Evolutionary conservation across 495 filamentous ascomycete genomes (phyloP).

Genomic region (Hyaloscypha hepaticicola): DNA sequence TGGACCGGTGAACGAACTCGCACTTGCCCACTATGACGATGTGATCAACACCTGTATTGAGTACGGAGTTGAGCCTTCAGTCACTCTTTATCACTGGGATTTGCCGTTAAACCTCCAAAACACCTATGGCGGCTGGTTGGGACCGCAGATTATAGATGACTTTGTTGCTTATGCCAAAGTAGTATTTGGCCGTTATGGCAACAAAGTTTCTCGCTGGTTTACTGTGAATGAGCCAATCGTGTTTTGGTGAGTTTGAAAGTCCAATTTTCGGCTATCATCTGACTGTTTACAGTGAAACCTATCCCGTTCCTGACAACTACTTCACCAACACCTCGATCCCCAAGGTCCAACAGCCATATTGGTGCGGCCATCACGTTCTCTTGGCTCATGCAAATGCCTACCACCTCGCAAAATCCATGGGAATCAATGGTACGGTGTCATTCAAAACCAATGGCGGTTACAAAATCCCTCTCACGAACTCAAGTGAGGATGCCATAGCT

Average conservation of each 20-base stretch:
- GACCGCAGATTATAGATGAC: slow-evolving; percentile 40
- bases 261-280: background rate
- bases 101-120: slow-evolving; percentile 44
- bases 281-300: slow-evolving; percentile 19
- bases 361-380: slow-evolving; percentile 39
- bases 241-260: slow-evolving; percentile 11
- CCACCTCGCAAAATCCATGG: slow-evolving; percentile 36
- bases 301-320: slow-evolving; percentile 35
- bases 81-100: slow-evolving; percentile 50
- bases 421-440: slow-evolving; percentile 34
- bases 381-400: slow-evolving; percentile 39
- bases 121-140: slow-evolving; percentile 45
- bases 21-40: slow-evolving; percentile 43
- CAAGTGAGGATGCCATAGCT: slow-evolving; percentile 24
- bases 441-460: slow-evolving; percentile 42
- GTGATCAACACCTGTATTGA: slow-evolving; percentile 41
- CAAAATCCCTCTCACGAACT: slow-evolving; percentile 36
- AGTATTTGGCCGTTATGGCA: slow-evolving; percentile 41
- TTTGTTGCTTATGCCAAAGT: slow-evolving; percentile 46
- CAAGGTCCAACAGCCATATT: slow-evolving; percentile 34
- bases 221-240: slow-evolving; percentile 43
- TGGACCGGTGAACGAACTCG: slow-evolving; percentile 42
- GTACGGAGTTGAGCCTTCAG: slow-evolving; percentile 39
- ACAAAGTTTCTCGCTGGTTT: slow-evolving; percentile 44
- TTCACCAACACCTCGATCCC: slow-evolving; percentile 38